Conservation (phyloP, 352 stramenopile genomes). For the Pythium apleroticum region DNA sequence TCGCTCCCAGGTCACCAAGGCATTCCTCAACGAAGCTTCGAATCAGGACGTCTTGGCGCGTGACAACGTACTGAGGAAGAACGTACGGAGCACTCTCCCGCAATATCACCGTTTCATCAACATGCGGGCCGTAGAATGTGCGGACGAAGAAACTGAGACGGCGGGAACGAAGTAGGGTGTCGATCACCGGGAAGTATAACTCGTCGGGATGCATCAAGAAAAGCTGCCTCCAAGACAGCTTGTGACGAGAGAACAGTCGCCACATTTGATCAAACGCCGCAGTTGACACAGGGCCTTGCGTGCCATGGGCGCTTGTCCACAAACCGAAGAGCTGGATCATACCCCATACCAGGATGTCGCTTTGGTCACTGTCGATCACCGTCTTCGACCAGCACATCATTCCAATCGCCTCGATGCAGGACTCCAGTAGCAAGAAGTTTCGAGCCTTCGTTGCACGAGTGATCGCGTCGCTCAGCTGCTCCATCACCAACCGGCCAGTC, state of each 20-base stretch:
- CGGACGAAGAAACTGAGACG: constrained; percentile 28
- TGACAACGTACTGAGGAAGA: constrained; percentile 35
- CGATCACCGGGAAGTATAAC: constrained; percentile 37
- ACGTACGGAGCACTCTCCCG: constrained; percentile 34
- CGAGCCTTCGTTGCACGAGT: constrained; percentile 14
- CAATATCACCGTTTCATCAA: constrained; percentile 30
- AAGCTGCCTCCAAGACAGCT: constrained; percentile 32
- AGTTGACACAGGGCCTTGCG: constrained; percentile 19
- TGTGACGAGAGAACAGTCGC: constrained; percentile 24
- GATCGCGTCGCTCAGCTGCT: constrained; percentile 14
- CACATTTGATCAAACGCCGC: constrained; percentile 33
- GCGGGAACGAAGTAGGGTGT: constrained; percentile 26
- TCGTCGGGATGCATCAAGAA: constrained; percentile 32
- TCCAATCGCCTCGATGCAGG: constrained; percentile 32
- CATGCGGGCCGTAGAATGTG: constrained; percentile 31
- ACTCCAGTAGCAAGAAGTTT: constrained; percentile 27
- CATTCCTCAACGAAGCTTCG: constrained; percentile 26
- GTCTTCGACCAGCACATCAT: constrained; percentile 16
- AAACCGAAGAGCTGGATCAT: constrained; percentile 35
- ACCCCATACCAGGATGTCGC: constrained; percentile 31
- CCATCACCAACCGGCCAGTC: neutral
- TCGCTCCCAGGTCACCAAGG: constrained; percentile 21
- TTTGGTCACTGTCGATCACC: constrained; percentile 2
- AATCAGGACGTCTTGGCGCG: constrained; percentile 31
- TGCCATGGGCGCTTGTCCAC: constrained; percentile 30